Percentiles rank a stretch among this genome's conserved stretches.
phyloP scores from a whole-genome alignment of 768 basidiomycete species.

The Lactifluus pinguis region DNA sequence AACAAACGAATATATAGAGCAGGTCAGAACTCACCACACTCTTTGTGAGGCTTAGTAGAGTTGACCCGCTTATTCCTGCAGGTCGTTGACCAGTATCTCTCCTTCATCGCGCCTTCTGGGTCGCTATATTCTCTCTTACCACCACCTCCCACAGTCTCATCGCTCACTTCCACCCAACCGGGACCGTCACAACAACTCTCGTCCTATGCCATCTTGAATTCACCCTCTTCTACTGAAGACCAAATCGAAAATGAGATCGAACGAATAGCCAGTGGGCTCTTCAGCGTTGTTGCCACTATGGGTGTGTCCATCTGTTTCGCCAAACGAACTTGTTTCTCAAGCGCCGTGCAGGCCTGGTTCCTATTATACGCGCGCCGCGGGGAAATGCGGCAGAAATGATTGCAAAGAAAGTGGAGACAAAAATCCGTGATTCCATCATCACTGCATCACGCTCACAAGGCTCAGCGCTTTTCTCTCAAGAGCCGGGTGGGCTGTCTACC shows the following conservation, averaged over 20 bases:
- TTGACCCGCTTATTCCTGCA: conserved; percentile 27
- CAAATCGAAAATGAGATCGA: conserved; percentile 93
- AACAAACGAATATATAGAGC: conserved; percentile 71
- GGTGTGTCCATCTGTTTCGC: conserved; percentile 35
- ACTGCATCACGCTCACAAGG: conserved; percentile 55
- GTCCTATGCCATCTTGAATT: conserved; percentile 84
- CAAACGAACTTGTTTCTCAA: neutral
- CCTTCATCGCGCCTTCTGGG: conserved; percentile 89
- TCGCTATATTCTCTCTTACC: conserved; percentile 88
- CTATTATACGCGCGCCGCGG: conserved; percentile 87
- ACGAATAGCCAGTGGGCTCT: conserved; percentile 80
- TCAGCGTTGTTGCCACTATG: conserved; percentile 83
- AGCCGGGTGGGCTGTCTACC: conserved; percentile 73
- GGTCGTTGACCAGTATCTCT: conserved; percentile 95
- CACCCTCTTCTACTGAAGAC: conserved; percentile 80
- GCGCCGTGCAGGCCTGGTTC: conserved; percentile 61
- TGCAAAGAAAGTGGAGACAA: conserved; percentile 89
- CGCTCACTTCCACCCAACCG: conserved; percentile 29
- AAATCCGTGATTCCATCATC: conserved; percentile 79
- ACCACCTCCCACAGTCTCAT: conserved; percentile 34
- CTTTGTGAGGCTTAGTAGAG: conserved; percentile 6
- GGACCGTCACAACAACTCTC: conserved; percentile 34
- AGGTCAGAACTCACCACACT: conserved; percentile 38
- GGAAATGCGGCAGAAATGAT: conserved; percentile 99
- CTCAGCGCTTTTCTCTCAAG: conserved; percentile 66